phyloP scores from a whole-genome alignment of 169 alveolate species.

The Cryptosporidium meleagridis region DNA sequence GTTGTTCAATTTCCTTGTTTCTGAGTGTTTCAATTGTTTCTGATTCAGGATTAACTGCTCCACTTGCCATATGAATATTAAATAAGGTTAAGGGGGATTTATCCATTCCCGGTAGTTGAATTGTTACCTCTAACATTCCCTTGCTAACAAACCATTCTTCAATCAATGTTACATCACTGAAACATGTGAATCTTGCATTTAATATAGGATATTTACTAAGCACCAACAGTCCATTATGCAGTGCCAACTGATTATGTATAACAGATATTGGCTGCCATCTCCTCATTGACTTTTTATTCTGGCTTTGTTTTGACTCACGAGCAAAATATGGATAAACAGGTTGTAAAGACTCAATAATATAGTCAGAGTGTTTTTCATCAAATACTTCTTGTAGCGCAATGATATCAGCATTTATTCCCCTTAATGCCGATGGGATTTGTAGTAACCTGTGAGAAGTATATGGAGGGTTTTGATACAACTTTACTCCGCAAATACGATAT shows the following conservation, averaged over 20 bases:
- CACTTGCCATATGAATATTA: constrained; percentile 91
- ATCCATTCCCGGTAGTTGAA: constrained; percentile 87
- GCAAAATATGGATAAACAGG: constrained; percentile 87
- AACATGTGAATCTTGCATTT: constrained; percentile 85
- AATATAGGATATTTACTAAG: constrained; percentile 89
- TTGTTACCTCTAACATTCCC: constrained; percentile 89
- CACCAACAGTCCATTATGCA: constrained; percentile 89
- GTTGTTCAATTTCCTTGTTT: constrained; percentile 87
- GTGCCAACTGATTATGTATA: constrained; percentile 79
- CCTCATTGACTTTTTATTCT: constrained; percentile 14
- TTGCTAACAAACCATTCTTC: constrained; percentile 88
- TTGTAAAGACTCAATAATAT: constrained; percentile 81
- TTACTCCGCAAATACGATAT: constrained; percentile 86
- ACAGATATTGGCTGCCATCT: constrained; percentile 73
- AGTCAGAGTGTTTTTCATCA: constrained; percentile 86
- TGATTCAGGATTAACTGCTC: constrained; percentile 90
- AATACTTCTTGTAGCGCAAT: constrained; percentile 91
- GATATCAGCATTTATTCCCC: constrained; percentile 87
- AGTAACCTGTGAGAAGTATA: constrained; percentile 85
- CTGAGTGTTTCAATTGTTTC: constrained; percentile 86
- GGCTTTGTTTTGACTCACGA: constrained; percentile 74
- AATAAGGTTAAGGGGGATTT: constrained; percentile 80
- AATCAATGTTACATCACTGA: constrained; percentile 86
- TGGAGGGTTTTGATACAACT: constrained; percentile 90
- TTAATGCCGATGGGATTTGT: constrained; percentile 87